Percentiles rank a stretch among this genome's conserved stretches.
Conservation (phyloP, 495 filamentous ascomycete species). For the Aspergillus incahuasiensis region DNA sequence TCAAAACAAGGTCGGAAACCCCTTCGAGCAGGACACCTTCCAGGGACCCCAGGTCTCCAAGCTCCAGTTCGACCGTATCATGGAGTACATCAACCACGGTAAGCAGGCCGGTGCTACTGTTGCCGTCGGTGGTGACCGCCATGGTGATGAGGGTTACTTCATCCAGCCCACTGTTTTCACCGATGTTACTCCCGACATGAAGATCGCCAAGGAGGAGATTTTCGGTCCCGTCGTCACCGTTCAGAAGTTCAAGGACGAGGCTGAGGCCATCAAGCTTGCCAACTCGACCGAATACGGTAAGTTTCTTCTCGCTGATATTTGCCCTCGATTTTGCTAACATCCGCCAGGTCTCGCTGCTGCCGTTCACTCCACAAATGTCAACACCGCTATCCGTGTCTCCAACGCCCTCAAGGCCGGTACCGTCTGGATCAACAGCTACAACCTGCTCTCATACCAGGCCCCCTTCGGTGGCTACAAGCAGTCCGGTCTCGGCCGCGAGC, state of each 20-base stretch:
- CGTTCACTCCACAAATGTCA: constrained; percentile 89
- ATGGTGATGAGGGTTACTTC: constrained; percentile 90
- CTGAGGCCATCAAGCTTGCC: constrained; percentile 73
- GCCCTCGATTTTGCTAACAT: constrained; percentile 6
- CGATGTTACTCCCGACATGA: constrained; percentile 85
- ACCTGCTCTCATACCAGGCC: constrained; percentile 73
- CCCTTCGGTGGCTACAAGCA: constrained; percentile 95
- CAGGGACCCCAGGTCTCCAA: constrained; percentile 96
- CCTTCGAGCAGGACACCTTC: constrained; percentile 84
- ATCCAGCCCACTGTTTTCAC: constrained; percentile 97
- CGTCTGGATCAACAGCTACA: constrained; percentile 94
- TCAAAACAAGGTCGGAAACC: constrained; percentile 86
- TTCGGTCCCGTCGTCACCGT: constrained; percentile 94
- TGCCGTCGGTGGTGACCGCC: constrained; percentile 79
- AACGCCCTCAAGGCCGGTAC: constrained; percentile 79
- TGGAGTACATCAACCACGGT: constrained; percentile 92
- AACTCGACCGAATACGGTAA: constrained; percentile 74
- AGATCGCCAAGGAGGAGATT: constrained; percentile 98
- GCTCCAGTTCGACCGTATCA: constrained; percentile 94
- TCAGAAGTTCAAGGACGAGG: constrained; percentile 88
- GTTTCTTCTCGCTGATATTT: neutral
- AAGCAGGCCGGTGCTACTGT: constrained; percentile 84
- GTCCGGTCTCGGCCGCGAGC: constrained; percentile 88
- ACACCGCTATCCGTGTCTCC: constrained; percentile 85
- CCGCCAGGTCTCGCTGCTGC: constrained; percentile 72